Base-by-base conservation (phyloP, 352 stramenopile genomes). In the Pythium sp. region DNA sequence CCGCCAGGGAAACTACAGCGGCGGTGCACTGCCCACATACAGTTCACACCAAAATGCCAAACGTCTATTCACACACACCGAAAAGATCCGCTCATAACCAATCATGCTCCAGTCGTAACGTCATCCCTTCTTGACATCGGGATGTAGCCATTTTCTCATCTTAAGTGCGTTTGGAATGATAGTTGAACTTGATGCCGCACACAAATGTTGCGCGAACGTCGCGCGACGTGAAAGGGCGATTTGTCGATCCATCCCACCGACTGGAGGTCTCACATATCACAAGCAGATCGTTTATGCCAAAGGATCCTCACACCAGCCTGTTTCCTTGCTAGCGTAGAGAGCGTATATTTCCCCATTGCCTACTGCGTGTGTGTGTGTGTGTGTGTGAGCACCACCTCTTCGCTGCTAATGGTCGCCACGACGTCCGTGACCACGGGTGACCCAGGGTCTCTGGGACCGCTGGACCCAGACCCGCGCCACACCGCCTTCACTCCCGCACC, bases 131-230 rank as follows among this genome's bases (percentile, higher is more conserved):
- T 36, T 9, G 7, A 36, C 36, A 41, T 8, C 8, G 3, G 36
- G 8, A 41, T 41, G 36, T 14, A 41, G 36, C 36, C 38, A 46
- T 46, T 20, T 15, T 14, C 6, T 3, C 11, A 15, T 15, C 6
- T 20, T 46, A 46, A 46, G 14, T 46, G 38, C 15, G 41, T 1
- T 47, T 7, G 41, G 15, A n/a, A n/a, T n/a, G 41, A 47, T 20
- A 11, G 38, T 46, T 12, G 38, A 46, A 46, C 38, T 12, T 46
- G 15, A 12, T 46, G 11, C 1, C 5, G 2, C 1, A 15, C 11
- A 46, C 28, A 46, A 12, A 56, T 57, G 56, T 62, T 24, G 57
- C 57, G 57, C 57, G 57, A 62, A 62, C 3, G 57, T 49, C 14
- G 57, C 57, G 34, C 36, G 30, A 34, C 43, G 1, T 54, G 49